Evolutionary conservation across 345 rosid genomes (phyloP).

Genomic region (Turnera subulata): DNA sequence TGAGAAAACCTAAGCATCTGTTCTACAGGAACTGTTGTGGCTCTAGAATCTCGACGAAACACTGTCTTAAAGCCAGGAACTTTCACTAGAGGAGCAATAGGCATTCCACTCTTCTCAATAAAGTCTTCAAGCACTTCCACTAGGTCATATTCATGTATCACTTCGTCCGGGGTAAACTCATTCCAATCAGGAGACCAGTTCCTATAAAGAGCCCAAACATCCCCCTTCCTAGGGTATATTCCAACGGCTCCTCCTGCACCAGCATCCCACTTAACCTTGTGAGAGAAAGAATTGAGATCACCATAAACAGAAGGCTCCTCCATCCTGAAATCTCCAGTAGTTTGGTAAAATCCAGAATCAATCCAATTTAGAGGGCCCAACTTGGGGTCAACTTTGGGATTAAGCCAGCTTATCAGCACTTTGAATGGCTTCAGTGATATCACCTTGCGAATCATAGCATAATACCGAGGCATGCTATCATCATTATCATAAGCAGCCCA

Average conservation of each 20-base stretch:
- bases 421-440: constrained; percentile 18
- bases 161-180: constrained; percentile 21
- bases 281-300: constrained; percentile 19
- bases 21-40: constrained; percentile 17
- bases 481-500: constrained; percentile 27
- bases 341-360: constrained; percentile 23
- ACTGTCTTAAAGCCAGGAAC: constrained; percentile 27
- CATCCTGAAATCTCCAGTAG: constrained; percentile 21
- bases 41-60: constrained; percentile 22
- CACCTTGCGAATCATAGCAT: constrained; percentile 15
- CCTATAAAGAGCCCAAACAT: constrained; percentile 27
- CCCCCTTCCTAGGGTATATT: constrained; percentile 19
- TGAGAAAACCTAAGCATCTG: constrained; percentile 27
- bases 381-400: constrained; percentile 15
- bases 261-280: constrained; percentile 22
- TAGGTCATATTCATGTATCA: constrained; percentile 25
- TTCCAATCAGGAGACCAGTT: constrained; percentile 27
- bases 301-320: constrained; percentile 13
- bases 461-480: constrained; percentile 26
- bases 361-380: constrained; percentile 20
- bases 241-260: constrained; percentile 16
- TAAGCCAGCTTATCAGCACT: constrained; percentile 25
- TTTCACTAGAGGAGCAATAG: constrained; percentile 17
- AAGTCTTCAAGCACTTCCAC: constrained; percentile 26
- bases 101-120: constrained; percentile 14